Percentiles rank a stretch among this genome's conserved stretches.
Evolutionary conservation across 2,329 filamentous ascomycete genomes (phyloP).

Genomic region (Nannizziopsis arthrosporioides): DNA sequence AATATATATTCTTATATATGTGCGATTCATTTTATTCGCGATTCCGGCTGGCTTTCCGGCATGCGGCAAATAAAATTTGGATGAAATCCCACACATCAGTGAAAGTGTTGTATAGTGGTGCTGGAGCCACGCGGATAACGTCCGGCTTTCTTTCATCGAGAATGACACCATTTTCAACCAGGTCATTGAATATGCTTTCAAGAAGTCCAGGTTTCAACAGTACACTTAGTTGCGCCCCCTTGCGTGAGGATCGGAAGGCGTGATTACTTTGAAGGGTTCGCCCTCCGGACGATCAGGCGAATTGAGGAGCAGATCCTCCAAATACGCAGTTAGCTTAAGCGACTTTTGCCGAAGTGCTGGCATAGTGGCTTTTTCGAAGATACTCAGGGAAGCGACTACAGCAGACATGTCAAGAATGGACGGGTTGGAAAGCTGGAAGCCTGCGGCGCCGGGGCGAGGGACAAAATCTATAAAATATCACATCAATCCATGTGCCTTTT

Average conservation of each 20-base stretch:
- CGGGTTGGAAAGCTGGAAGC: slow-evolving; percentile 78
- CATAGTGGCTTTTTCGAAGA: slow-evolving; percentile 65
- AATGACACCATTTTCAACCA: slow-evolving; percentile 60
- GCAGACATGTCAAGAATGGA: slow-evolving; percentile 65
- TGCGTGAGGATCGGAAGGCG: slow-evolving; percentile 54
- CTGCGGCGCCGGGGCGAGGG: slow-evolving; percentile 64
- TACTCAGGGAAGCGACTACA: slow-evolving; percentile 58
- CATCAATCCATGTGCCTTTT: slow-evolving; percentile 8
- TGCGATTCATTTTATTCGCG: not conserved
- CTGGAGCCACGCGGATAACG: slow-evolving; percentile 72
- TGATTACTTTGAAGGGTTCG: slow-evolving; percentile 51
- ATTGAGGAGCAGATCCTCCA: slow-evolving; percentile 52
- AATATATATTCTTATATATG: not conserved
- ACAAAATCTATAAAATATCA: slow-evolving; percentile 44
- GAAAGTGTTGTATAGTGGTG: slow-evolving; percentile 73
- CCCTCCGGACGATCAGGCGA: slow-evolving; percentile 20
- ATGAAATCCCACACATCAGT: slow-evolving; percentile 57
- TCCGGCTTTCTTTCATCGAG: slow-evolving; percentile 76
- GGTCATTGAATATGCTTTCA: slow-evolving; percentile 51
- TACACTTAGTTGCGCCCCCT: slow-evolving; percentile 72
- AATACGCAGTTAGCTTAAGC: slow-evolving; percentile 60
- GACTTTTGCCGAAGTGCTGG: slow-evolving; percentile 57
- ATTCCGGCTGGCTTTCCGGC: slow-evolving; percentile 24
- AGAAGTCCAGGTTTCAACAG: slow-evolving; percentile 56
- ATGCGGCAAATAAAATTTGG: slow-evolving; percentile 42